Conservation (phyloP, 192 early-diverging fungal genomes). For the Haplosporangium gracile region DNA sequence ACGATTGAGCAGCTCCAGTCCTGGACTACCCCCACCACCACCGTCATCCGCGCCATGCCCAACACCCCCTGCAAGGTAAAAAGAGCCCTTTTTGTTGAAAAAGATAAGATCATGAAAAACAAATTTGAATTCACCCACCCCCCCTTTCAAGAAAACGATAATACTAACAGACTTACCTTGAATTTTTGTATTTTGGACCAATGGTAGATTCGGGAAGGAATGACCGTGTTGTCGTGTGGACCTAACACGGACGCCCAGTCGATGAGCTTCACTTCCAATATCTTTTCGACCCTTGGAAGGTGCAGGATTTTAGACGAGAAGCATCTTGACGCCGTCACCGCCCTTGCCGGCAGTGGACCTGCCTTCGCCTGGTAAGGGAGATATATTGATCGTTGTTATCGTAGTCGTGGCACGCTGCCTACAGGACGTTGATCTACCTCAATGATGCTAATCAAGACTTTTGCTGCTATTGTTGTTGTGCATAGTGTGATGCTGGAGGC, state of each 20-base stretch:
- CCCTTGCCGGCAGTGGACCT: slow-evolving; percentile 65
- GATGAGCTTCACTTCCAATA: slow-evolving; percentile 55
- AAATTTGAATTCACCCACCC: neutral
- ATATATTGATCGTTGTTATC: neutral
- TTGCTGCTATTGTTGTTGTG: neutral
- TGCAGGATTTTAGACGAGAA: slow-evolving; percentile 65
- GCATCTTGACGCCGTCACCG: slow-evolving; percentile 67
- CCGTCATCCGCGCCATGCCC: slow-evolving; percentile 68
- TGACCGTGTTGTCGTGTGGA: slow-evolving; percentile 64
- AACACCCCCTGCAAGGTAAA: slow-evolving; percentile 67
- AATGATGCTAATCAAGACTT: neutral
- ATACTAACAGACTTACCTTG: neutral
- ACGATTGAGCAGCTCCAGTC: slow-evolving; percentile 61
- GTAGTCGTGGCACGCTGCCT: neutral
- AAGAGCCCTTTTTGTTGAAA: neutral
- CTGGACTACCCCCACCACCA: slow-evolving; percentile 60
- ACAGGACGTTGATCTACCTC: neutral
- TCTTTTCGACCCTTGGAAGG: slow-evolving; percentile 66
- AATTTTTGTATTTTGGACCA: neutral
- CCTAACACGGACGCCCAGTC: slow-evolving; percentile 49
- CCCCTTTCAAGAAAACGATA: neutral
- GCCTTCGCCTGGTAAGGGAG: slow-evolving; percentile 65
- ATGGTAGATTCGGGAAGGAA: slow-evolving; percentile 64
- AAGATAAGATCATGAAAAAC: neutral
- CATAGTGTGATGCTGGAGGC: slow-evolving; percentile 66